Evolutionary conservation across 2,329 filamentous ascomycete species (phyloP), one percentile per base, ranked within the genome.

Genomic region (Fusarium piperis): DNA sequence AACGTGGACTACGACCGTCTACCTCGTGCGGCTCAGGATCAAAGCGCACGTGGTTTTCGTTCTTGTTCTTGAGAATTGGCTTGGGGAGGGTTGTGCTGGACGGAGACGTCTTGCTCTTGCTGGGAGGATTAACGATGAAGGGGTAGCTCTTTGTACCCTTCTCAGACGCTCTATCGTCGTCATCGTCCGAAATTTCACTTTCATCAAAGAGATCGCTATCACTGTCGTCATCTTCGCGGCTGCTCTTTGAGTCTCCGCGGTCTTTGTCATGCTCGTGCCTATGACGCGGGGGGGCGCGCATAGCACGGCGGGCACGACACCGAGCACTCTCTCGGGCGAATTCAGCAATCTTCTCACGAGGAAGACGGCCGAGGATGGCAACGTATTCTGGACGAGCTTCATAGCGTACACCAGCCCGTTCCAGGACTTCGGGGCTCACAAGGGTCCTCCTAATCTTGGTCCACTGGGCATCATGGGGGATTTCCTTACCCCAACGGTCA

Each of bases 31-130:
- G 83, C 72, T 86, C 83, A 1, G 84, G 82, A 38, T 86, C 84
- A 65, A 89, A 89, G 5, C 85, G 84, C 6, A 90, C 87, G 51
- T 86, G 86, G 65, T 90, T 86, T 52, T 85, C 85, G 66, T 89
- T 88, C 72, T 84, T 86, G 76, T 90, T 90, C 81, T 90, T 90
- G 18, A 90, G 81, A n/a, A 90, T 90, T 6, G 88, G 85, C 73
- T 89, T 90, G 2, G 88, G 88, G 65, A 76, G 77, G 4, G 79
- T 77, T 6, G 80, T 81, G 53, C 77, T 79, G 1, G 81, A 74
- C 0, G 82, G 79, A 0, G 81, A 83, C 1, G 77, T 77, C 67
- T 78, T 81, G 52, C 48, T 72, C 64, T 79, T 80, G 32, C 58
- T 69, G 1, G 81, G 82, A 1, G 80, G 79, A 56, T 71, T 79